Evolutionary conservation across 176 grass and related monocot species (phyloP).

Genomic region (Aegilops tauschii): DNA sequence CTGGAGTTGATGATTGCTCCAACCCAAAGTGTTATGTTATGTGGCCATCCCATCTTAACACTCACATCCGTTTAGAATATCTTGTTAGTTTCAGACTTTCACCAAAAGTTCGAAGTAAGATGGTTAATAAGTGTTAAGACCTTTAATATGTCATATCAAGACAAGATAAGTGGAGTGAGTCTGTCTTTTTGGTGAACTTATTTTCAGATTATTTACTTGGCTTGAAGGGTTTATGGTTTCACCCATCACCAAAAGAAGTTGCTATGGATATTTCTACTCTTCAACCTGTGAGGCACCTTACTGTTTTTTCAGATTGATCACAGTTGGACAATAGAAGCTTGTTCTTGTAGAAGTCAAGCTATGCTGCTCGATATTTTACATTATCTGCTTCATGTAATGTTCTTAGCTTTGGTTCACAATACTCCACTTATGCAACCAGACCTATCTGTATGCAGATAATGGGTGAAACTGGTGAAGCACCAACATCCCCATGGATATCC

Average conservation of each 20-base stretch:
- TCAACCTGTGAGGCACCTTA: slow-evolving; percentile 57
- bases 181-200: slow-evolving; percentile 26
- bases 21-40: slow-evolving; percentile 66
- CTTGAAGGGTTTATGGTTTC: slow-evolving; percentile 60
- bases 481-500: slow-evolving; percentile 70
- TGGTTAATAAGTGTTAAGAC: slow-evolving; percentile 22
- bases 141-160: slow-evolving; percentile 22
- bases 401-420: slow-evolving; percentile 19
- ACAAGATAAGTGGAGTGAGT: slow-evolving; percentile 20
- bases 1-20: slow-evolving; percentile 44
- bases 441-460: slow-evolving; percentile 38
- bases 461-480: slow-evolving; percentile 41
- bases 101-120: slow-evolving; percentile 64
- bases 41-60: slow-evolving; percentile 55
- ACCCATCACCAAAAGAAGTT: slow-evolving; percentile 46
- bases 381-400: background rate
- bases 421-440: slow-evolving; percentile 29
- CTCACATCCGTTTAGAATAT: slow-evolving; percentile 67
- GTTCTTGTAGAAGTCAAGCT: background rate
- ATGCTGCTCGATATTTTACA: background rate
- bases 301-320: background rate
- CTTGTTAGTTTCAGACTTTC: slow-evolving; percentile 73
- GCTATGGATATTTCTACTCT: slow-evolving; percentile 44
- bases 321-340: slow-evolving; percentile 12
- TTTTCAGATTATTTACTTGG: slow-evolving; percentile 89